A percentile compares a stretch with the other conserved stretches of the same genome.
These are phyloP conservation scores for Phanerochaete carnosa DNA, from an alignment of 768 basidiomycete species.

Conservation along the genomic window DNA sequence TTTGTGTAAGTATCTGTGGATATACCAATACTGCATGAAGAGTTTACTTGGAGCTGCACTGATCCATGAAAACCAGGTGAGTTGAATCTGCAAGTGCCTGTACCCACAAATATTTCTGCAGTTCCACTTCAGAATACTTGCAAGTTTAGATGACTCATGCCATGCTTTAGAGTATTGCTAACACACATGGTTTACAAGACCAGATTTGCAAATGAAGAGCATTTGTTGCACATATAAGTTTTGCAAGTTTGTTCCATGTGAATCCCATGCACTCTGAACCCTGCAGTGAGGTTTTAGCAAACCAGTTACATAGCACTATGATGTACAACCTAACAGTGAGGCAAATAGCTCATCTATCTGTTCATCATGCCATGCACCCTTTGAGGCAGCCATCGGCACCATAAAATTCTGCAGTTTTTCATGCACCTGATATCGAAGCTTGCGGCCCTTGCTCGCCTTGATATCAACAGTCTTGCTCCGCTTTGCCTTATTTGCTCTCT, in stretches of 20 bases:
- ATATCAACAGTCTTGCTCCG: conserved; percentile 84
- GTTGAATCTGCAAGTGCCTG: too few species aligned
- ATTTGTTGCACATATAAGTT: too few species aligned
- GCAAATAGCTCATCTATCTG: conserved; percentile 95
- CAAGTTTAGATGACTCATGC: too few species aligned
- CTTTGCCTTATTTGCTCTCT: conserved; percentile 70
- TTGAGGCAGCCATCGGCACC: conserved; percentile 69
- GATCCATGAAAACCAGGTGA: too few species aligned
- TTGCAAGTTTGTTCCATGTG: background rate
- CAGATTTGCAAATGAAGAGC: too few species aligned
- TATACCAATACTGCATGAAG: too few species aligned
- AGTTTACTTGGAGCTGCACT: too few species aligned
- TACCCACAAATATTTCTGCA: too few species aligned
- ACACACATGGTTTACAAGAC: too few species aligned
- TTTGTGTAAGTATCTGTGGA: too few species aligned
- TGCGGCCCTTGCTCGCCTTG: conserved; percentile 92
- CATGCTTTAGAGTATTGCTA: too few species aligned
- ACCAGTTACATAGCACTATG: background rate
- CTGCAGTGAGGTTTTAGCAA: background rate
- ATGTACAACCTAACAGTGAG: conserved; percentile 76
- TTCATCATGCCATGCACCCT: conserved; percentile 87
- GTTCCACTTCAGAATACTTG: too few species aligned
- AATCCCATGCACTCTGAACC: background rate
- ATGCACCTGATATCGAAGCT: conserved; percentile 91
- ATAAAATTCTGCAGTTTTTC: conserved; percentile 97